A percentile compares a stretch with the other conserved stretches of the same genome.
These are phyloP conservation scores for Panellus pusillus DNA, from an alignment of 768 basidiomycete species.

Conservation along the genomic window DNA sequence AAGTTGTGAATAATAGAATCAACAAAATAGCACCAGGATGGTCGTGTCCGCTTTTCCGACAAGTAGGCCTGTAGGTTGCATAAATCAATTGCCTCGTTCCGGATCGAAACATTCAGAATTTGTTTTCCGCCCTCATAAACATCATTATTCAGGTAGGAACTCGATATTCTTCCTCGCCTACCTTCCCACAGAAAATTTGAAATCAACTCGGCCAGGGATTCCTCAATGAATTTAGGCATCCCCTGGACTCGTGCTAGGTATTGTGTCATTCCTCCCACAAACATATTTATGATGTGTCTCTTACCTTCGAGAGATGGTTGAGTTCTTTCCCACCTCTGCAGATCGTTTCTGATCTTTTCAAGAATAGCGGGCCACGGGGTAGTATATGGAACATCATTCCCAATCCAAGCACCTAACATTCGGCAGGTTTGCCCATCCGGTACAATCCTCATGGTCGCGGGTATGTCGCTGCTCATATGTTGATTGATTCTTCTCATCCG, in stretches of 20 bases:
- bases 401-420: neutral
- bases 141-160: neutral
- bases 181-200: constrained; percentile 5
- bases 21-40: no score
- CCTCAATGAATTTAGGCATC: constrained; percentile 21
- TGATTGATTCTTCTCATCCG: neutral
- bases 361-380: neutral
- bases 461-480: neutral
- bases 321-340: neutral
- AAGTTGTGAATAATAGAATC: no score
- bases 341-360: neutral
- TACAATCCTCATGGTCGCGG: neutral
- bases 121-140: neutral
- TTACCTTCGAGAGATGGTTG: constrained; percentile 14
- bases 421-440: neutral
- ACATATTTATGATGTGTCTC: constrained; percentile 18
- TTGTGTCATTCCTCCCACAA: constrained; percentile 24
- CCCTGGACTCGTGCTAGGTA: constrained; percentile 25
- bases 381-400: neutral
- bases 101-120: neutral
- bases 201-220: neutral
- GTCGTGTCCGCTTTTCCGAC: no score
- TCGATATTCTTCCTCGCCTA: neutral
- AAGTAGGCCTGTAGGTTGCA: no score
- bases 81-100: neutral